Evolutionary conservation across 805 yeast genomes (phyloP), one percentile per base, ranked within the genome.

Genomic region (Jamesozyma hellenica): DNA sequence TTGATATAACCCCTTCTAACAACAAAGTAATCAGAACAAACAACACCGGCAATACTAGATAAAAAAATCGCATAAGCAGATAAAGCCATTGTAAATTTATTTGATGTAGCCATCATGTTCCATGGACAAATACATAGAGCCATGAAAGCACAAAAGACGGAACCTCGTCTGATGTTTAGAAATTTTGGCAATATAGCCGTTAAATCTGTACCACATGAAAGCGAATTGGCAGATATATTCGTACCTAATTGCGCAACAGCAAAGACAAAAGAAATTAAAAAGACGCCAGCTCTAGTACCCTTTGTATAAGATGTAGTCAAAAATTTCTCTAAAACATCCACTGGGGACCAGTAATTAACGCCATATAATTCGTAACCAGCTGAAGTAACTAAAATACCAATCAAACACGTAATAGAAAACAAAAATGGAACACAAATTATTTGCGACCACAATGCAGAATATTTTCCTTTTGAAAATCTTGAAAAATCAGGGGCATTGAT

Each of bases 1-100:
- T 70, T 63, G 42, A 84, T 55, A 55, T 65, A 66, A 34, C 90
- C 88, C 52, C 84, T 73, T 60, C 87, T 74, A 21, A 87, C 74
- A 52, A 80, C 71, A 56, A 62, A 71, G 61, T 82, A 84, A 60
- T 83, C 92, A 29, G 78, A 67, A 44, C 72, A 68, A 38, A 79
- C 71, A 28, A 79, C 82, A 48, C 94, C 95, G 7, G 90, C 86
- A 55, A 86, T 81, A 23, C 94, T 74, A 6, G 90, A 79, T 39
- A 86, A 66, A 70, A 86, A 85, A n/a, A 84, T 86, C 0, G 94
- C 70, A 57, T 84, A 85, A 0, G 94, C 92, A 28, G 82, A 72
- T 41, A 86, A 64, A 52, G 83, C 85, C 11, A 87, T 79, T 26
- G 92, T 79, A 64, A 85, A 85, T 61, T 71, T 78, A 31, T 77